Conservation (phyloP, 768 basidiomycete species). For the Rhodotorula babjevae region DNA sequence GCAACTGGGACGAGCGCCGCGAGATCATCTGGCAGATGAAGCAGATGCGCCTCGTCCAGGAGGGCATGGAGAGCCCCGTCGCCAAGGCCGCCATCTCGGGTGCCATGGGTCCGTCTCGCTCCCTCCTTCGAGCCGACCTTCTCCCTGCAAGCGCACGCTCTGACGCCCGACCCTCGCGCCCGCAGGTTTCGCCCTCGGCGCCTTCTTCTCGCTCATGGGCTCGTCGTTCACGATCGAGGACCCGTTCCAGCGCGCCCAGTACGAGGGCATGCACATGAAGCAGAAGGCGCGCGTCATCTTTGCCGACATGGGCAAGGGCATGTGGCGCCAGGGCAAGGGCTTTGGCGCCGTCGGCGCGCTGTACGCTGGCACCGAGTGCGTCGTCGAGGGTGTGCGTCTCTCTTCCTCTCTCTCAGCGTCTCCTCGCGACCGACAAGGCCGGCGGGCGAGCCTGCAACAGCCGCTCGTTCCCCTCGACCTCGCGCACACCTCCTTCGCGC, state of each 20-base stretch:
- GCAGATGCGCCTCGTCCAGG: conserved; percentile 65
- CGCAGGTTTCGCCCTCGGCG: conserved; percentile 82
- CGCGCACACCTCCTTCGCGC: background rate
- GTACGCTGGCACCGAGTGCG: conserved; percentile 92
- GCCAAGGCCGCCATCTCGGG: conserved; percentile 77
- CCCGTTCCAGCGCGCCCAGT: conserved; percentile 66
- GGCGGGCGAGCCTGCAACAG: no score
- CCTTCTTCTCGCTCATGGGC: conserved; percentile 94
- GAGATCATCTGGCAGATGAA: conserved; percentile 66
- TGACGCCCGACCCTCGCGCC: no score
- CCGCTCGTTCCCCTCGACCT: background rate
- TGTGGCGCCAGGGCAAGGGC: conserved; percentile 72
- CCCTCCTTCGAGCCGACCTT: no score
- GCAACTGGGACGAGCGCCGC: conserved; percentile 68
- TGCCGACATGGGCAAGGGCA: conserved; percentile 87
- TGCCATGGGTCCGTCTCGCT: conserved; percentile 62
- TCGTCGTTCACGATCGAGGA: conserved; percentile 93
- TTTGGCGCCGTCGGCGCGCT: conserved; percentile 91
- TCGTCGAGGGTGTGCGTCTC: conserved; percentile 78
- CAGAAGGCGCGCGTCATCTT: conserved; percentile 82
- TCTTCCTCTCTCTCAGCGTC: no score
- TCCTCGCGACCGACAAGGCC: no score
- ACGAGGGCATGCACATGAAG: conserved; percentile 54
- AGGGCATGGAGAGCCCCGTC: conserved; percentile 79
- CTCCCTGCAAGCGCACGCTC: no score